phyloP scores from a whole-genome alignment of 495 filamentous ascomycete species.

The Penicillium angulare region DNA sequence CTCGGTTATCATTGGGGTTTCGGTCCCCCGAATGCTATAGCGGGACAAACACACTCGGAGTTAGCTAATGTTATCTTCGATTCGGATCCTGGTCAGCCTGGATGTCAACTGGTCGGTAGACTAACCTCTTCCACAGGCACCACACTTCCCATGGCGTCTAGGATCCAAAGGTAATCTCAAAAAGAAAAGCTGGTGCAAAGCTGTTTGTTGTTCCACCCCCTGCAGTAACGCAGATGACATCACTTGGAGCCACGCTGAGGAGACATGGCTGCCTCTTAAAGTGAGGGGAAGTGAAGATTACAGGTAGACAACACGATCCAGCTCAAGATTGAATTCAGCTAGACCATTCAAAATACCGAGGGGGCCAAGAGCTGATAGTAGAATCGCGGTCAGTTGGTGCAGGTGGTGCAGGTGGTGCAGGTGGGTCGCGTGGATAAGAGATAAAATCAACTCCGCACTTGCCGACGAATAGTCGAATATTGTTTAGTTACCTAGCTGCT shows the following conservation, averaged over 20 bases:
- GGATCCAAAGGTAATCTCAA: not conserved
- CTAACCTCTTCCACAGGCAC: not conserved
- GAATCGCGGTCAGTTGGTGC: too few relatives aligned
- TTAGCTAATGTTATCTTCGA: not conserved
- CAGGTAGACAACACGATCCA: not conserved
- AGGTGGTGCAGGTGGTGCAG: slow-evolving; percentile 4
- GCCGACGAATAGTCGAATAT: not conserved
- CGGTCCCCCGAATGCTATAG: slow-evolving; percentile 7
- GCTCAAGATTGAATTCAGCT: not conserved
- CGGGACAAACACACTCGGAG: not conserved
- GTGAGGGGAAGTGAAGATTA: not conserved
- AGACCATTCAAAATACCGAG: not conserved
- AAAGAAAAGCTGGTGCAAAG: not conserved
- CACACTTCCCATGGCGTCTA: slow-evolving; percentile 7
- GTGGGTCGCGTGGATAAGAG: slow-evolving; percentile 20
- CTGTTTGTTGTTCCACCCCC: not conserved
- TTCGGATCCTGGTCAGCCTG: not conserved
- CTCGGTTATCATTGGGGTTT: not conserved
- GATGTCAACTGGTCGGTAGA: not conserved
- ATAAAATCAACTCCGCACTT: slow-evolving; percentile 9
- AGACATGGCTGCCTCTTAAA: slow-evolving; percentile 4
- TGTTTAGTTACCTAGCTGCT: too few relatives aligned
- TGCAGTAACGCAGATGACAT: slow-evolving; percentile 22
- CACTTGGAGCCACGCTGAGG: slow-evolving; percentile 8
- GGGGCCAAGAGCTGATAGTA: too few relatives aligned